Conservation (phyloP, 1,139 yeast species). For the Candida mesenterica region DNA sequence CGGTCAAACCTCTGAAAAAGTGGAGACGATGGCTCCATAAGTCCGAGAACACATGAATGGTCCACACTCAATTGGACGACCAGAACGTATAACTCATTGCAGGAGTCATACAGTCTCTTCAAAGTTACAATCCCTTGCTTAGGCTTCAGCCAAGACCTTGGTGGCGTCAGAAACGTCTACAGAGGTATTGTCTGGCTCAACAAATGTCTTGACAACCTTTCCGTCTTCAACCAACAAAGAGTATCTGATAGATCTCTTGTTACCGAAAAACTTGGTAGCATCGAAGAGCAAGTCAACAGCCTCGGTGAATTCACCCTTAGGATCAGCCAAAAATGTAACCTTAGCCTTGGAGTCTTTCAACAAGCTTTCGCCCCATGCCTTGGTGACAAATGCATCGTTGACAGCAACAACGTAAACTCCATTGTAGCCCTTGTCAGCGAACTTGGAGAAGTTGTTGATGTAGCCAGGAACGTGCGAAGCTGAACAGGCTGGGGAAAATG, state of each 20-base stretch:
- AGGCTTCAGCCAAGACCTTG: slow-evolving; percentile 34
- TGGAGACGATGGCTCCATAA: too few species aligned
- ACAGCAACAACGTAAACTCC: slow-evolving; percentile 68
- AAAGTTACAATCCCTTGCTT: slow-evolving; percentile 3
- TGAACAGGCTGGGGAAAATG: slow-evolving; percentile 85
- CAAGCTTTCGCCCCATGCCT: slow-evolving; percentile 67
- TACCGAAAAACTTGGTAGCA: slow-evolving; percentile 27
- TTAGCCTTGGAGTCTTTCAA: slow-evolving; percentile 23
- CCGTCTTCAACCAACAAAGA: slow-evolving; percentile 78
- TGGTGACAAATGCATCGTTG: slow-evolving; percentile 82
- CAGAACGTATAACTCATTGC: too few species aligned
- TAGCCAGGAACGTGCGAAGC: slow-evolving; percentile 80
- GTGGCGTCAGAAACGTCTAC: slow-evolving; percentile 50
- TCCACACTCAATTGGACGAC: too few species aligned
- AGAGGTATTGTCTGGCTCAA: slow-evolving; percentile 80
- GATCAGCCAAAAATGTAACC: slow-evolving; percentile 71
- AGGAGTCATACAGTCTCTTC: neutral
- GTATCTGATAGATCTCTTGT: slow-evolving; percentile 67
- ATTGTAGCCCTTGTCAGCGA: slow-evolving; percentile 64
- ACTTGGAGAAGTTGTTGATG: slow-evolving; percentile 47
- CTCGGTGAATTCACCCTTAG: slow-evolving; percentile 66
- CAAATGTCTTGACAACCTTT: slow-evolving; percentile 58
- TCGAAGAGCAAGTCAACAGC: slow-evolving; percentile 53
- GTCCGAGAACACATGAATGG: too few species aligned
- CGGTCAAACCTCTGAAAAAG: too few species aligned